Evolutionary conservation across 2,329 filamentous ascomycete genomes (phyloP).

Genomic region (Hirsutella rhossiliensis): DNA sequence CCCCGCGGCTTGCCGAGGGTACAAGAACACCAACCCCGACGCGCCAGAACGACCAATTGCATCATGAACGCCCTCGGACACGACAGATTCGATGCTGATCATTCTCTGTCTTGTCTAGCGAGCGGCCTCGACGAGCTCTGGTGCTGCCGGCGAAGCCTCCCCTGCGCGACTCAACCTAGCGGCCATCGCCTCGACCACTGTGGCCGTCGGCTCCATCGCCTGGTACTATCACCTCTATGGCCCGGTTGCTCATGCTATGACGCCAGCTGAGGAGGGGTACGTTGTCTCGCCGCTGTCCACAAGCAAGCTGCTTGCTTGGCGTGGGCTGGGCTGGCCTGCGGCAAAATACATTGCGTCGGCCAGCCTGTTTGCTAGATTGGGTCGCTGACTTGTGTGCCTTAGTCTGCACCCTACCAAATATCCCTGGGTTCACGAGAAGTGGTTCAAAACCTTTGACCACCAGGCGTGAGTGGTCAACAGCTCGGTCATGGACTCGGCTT

Average conservation of each 20-base stretch:
- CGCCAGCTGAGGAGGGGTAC: constrained; percentile 96
- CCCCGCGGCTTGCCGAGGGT: constrained; percentile 14
- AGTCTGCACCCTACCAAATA: constrained; percentile 89
- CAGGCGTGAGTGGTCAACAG: constrained; percentile 57
- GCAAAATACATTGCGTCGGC: constrained; percentile 18
- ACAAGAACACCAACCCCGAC: constrained; percentile 13
- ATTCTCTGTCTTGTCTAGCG: constrained; percentile 30
- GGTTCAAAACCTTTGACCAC: constrained; percentile 94
- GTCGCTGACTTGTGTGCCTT: constrained; percentile 14
- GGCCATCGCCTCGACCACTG: constrained; percentile 73
- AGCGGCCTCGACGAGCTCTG: constrained; percentile 61
- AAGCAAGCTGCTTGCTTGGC: background rate
- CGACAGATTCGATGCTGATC: constrained; percentile 23
- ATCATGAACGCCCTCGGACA: background rate
- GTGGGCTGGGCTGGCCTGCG: constrained; percentile 10
- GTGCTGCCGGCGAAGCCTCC: constrained; percentile 56
- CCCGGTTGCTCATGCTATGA: constrained; percentile 75
- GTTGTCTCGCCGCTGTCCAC: constrained; percentile 26
- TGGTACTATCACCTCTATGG: constrained; percentile 99
- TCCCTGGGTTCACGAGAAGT: constrained; percentile 90
- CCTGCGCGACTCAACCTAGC: constrained; percentile 76
- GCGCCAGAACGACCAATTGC: constrained; percentile 16
- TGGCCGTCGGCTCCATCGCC: constrained; percentile 78
- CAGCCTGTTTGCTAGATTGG: constrained; percentile 6
- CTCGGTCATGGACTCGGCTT: background rate